Conservation (phyloP, 257 asterid species). For the Paraleonurus japonicus region DNA sequence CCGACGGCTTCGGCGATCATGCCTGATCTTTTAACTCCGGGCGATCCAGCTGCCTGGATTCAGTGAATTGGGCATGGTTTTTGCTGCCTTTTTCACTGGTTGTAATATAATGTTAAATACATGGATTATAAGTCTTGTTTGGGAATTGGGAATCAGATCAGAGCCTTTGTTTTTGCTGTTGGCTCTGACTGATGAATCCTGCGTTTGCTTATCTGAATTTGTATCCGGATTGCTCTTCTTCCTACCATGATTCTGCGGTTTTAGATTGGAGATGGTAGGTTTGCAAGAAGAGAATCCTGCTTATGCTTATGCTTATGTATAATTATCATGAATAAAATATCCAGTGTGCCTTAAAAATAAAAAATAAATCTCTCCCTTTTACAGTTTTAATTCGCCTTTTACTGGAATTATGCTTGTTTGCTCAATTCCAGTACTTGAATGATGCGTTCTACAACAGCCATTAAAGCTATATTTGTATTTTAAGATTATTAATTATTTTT, state of each 20-base stretch:
- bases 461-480: no score
- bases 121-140: neutral
- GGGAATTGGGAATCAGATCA: neutral
- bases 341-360: neutral
- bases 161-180: slow-evolving; percentile 13
- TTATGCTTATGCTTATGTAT: neutral
- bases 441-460: no score
- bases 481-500: no score
- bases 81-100: slow-evolving; percentile 12
- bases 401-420: neutral
- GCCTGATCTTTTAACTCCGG: slow-evolving; percentile 1
- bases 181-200: slow-evolving; percentile 1
- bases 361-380: no score
- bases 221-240: neutral
- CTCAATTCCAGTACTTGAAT: neutral
- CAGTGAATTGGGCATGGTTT: slow-evolving; percentile 21
- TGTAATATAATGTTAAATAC: neutral
- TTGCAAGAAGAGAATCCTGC: slow-evolving; percentile 10
- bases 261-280: slow-evolving; percentile 16
- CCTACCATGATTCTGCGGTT: slow-evolving; percentile 19
- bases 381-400: no score
- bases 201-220: neutral
- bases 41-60: neutral
- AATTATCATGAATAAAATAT: neutral
- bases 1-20: slow-evolving; percentile 29